A percentile compares a stretch with the other conserved stretches of the same genome.
Evolutionary conservation across 192 early-diverging fungal species (phyloP).

Genomic region (Lobosporangium transversale): DNA sequence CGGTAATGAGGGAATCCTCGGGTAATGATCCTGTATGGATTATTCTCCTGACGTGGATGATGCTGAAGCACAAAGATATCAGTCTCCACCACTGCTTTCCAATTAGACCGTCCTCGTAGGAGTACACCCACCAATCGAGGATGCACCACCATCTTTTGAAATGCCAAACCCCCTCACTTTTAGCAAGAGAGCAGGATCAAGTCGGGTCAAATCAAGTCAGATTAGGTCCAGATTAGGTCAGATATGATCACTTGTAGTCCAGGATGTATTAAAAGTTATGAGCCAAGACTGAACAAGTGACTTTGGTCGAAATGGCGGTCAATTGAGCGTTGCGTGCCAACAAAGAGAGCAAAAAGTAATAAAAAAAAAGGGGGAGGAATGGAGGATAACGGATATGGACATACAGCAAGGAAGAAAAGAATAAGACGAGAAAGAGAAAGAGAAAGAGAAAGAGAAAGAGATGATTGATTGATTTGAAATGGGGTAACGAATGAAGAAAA

Average conservation of each 20-base stretch:
- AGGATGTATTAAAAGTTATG: too few relatives aligned
- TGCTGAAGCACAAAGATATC: conserved; percentile 43
- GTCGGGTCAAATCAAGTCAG: too few relatives aligned
- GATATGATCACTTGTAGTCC: too few relatives aligned
- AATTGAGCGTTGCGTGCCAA: too few relatives aligned
- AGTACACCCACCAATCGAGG: conserved; percentile 39
- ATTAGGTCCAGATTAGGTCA: not conserved
- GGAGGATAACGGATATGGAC: not conserved
- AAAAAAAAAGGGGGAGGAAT: not conserved
- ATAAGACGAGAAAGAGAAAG: not conserved
- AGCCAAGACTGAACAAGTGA: too few relatives aligned
- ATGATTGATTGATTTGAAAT: too few relatives aligned
- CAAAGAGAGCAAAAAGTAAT: too few relatives aligned
- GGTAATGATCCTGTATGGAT: conserved; percentile 37
- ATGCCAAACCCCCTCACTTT: too few relatives aligned
- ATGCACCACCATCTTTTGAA: conserved; percentile 29
- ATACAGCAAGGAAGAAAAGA: not conserved
- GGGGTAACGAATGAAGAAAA: too few relatives aligned
- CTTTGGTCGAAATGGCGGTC: too few relatives aligned
- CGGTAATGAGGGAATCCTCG: conserved; percentile 45
- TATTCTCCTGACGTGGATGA: conserved; percentile 23
- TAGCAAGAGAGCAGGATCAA: too few relatives aligned
- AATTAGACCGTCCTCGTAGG: conserved; percentile 30
- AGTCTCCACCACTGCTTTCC: conserved; percentile 28
- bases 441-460: not conserved